These are phyloP conservation scores for Pichia paraexigua DNA, from an alignment of 805 yeast genomes.

Conservation along the genomic window DNA sequence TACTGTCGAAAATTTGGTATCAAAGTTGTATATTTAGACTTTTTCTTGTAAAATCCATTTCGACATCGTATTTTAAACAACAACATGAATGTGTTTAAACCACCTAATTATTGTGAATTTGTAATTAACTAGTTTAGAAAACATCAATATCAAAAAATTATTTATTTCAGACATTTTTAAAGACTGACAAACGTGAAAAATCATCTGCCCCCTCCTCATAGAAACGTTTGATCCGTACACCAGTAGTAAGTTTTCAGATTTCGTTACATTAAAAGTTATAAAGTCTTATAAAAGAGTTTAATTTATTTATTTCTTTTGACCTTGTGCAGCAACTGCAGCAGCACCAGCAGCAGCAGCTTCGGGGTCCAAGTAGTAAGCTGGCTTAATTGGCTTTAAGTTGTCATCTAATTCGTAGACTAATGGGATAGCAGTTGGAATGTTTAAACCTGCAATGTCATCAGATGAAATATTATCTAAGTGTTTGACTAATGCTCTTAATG, in stretches of 20 bases:
- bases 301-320: constrained; percentile 47
- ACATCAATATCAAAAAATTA: neutral
- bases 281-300: neutral
- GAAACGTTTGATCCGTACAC: neutral
- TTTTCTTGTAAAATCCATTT: neutral
- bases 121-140: too few relatives aligned
- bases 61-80: constrained; percentile 4
- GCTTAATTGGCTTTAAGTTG: constrained; percentile 80
- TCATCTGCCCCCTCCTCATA: neutral
- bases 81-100: neutral
- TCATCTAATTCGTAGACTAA: constrained; percentile 92
- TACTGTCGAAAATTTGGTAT: constrained; percentile 1
- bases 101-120: neutral
- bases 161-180: neutral
- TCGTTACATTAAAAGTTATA: neutral
- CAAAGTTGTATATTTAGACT: neutral
- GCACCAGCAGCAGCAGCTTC: constrained; percentile 99
- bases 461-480: constrained; percentile 91
- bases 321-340: constrained; percentile 98
- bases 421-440: constrained; percentile 98
- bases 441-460: constrained; percentile 84
- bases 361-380: constrained; percentile 95
- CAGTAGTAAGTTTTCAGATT: neutral
- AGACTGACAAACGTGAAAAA: neutral
- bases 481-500: constrained; percentile 92